These are phyloP conservation scores for Pinus tabuliformis DNA, from an alignment of 75 land plant genomes.

Conservation along the genomic window DNA sequence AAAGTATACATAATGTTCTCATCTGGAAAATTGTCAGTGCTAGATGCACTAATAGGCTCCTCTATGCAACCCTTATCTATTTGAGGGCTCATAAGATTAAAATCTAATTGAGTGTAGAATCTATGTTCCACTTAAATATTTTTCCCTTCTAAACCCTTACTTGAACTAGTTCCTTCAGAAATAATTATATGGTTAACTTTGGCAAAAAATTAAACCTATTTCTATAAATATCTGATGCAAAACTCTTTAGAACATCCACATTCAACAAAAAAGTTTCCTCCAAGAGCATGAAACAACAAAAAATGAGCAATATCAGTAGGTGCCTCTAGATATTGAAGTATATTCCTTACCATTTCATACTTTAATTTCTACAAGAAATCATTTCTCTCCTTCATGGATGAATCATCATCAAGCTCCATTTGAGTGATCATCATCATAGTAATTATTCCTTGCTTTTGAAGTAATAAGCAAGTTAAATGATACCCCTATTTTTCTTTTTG, in stretches of 20 bases:
- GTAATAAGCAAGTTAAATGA: too few relatives aligned
- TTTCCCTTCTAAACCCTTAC: conserved; percentile 21
- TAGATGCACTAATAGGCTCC: conserved; percentile 66
- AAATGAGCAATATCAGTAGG: too few relatives aligned
- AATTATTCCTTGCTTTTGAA: too few relatives aligned
- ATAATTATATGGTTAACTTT: conserved; percentile 5
- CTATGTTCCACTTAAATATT: conserved; percentile 26
- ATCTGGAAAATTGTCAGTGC: conserved; percentile 79
- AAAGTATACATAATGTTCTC: conserved; percentile 75
- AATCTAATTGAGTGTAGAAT: conserved; percentile 20
- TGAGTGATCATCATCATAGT: too few relatives aligned
- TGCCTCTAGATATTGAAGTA: too few relatives aligned
- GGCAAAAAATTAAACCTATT: conserved; percentile 3
- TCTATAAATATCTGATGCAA: conserved; percentile 42
- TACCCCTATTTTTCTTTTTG: too few relatives aligned
- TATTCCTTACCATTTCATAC: too few relatives aligned
- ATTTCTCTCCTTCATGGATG: too few relatives aligned
- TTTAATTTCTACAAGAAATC: too few relatives aligned
- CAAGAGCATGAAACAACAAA: too few relatives aligned
- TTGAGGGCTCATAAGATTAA: conserved; percentile 12
- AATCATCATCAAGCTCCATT: too few relatives aligned
- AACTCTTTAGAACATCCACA: conserved; percentile 39
- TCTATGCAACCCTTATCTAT: conserved; percentile 25
- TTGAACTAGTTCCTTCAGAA: background rate
- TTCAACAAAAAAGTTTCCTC: conserved; percentile 15